Percentiles rank a stretch among this genome's conserved stretches.
phyloP scores from a whole-genome alignment of 108 stramenopile species.

The Nannochloropsis salina region DNA sequence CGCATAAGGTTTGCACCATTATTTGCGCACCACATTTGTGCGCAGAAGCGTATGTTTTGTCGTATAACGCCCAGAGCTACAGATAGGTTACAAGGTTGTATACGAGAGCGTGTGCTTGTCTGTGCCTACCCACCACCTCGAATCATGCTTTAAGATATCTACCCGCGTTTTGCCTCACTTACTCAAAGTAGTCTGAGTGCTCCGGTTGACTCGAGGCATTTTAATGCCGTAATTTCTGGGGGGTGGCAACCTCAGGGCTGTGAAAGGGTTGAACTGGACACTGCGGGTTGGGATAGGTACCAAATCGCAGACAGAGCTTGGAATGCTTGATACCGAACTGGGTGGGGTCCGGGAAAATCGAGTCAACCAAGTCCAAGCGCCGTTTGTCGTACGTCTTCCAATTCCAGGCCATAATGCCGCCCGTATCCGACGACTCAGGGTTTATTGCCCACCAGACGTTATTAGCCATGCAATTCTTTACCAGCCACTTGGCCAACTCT shows the following conservation, averaged over 20 bases:
- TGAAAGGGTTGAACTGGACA: constrained; percentile 10
- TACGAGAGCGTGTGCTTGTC: too few relatives aligned
- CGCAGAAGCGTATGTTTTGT: too few relatives aligned
- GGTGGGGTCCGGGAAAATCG: not conserved
- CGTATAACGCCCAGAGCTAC: too few relatives aligned
- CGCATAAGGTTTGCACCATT: too few relatives aligned
- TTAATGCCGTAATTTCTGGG: not conserved
- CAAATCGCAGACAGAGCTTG: not conserved
- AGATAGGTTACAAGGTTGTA: too few relatives aligned
- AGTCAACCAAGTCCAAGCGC: not conserved
- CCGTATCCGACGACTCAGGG: not conserved
- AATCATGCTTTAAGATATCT: too few relatives aligned
- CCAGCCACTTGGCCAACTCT: not conserved
- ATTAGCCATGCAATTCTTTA: constrained; percentile 10
- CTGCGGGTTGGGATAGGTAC: not conserved
- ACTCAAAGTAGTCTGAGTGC: too few relatives aligned
- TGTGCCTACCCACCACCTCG: too few relatives aligned
- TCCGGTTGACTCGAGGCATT: not conserved
- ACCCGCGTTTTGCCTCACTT: too few relatives aligned
- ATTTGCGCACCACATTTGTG: too few relatives aligned
- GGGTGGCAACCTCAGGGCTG: not conserved
- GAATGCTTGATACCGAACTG: constrained; percentile 7
- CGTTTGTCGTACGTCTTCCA: constrained; percentile 1
- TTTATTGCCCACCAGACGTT: constrained; percentile 7
- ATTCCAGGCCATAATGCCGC: constrained; percentile 6